phyloP scores from a whole-genome alignment of 2,329 filamentous ascomycete species.

The Colletotrichum simmondsii region DNA sequence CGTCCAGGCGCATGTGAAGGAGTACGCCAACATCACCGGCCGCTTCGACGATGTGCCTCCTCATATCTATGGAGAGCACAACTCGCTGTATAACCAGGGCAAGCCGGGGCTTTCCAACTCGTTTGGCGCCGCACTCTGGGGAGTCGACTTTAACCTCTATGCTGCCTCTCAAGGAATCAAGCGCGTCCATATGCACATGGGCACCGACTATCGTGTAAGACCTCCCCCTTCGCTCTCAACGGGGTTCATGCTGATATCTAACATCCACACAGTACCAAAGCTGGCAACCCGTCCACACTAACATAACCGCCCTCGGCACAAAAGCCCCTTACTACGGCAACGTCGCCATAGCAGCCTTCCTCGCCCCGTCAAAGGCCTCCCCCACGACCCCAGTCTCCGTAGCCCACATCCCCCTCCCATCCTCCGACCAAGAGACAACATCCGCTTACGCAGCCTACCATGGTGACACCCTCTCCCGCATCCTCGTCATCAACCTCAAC shows the following conservation, averaged over 20 bases:
- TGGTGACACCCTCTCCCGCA: slow-evolving; percentile 52
- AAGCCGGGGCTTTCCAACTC: slow-evolving; percentile 70
- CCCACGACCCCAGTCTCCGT: slow-evolving; percentile 51
- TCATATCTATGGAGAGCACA: slow-evolving; percentile 70
- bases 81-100: slow-evolving; percentile 72
- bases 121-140: slow-evolving; percentile 75
- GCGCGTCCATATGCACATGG: slow-evolving; percentile 73
- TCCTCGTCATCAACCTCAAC: slow-evolving; percentile 68
- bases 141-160: slow-evolving; percentile 70
- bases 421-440: slow-evolving; percentile 46
- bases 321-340: slow-evolving; percentile 74
- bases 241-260: not conserved
- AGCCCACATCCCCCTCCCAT: slow-evolving; percentile 54
- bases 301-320: slow-evolving; percentile 61
- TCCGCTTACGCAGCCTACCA: slow-evolving; percentile 68
- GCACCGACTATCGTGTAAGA: slow-evolving; percentile 66
- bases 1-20: slow-evolving; percentile 58
- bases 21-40: slow-evolving; percentile 52
- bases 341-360: slow-evolving; percentile 66
- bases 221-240: not conserved
- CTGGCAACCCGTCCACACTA: slow-evolving; percentile 69
- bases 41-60: slow-evolving; percentile 60
- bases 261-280: slow-evolving; percentile 56
- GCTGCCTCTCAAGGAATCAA: slow-evolving; percentile 65
- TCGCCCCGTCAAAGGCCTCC: slow-evolving; percentile 55